Conservation (phyloP, 2,329 filamentous ascomycete genomes). For the Talaromyces sp. region DNA sequence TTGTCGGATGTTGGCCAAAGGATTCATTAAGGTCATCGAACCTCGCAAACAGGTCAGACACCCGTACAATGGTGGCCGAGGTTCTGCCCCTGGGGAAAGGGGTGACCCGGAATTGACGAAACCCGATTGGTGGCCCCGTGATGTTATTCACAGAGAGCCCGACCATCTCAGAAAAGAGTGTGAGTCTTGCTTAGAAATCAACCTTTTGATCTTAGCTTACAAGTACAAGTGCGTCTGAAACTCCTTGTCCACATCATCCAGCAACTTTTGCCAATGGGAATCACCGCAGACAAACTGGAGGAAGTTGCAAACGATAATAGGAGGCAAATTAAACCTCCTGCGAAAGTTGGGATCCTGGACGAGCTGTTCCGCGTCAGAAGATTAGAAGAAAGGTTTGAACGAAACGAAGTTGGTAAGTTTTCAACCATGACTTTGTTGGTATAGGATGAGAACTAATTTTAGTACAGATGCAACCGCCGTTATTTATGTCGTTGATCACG, state of each 20-base stretch:
- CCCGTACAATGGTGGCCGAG: conserved; percentile 45
- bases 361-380: conserved; percentile 38
- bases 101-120: conserved; percentile 41
- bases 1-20: conserved; percentile 41
- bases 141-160: conserved; percentile 45
- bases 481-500: conserved; percentile 34
- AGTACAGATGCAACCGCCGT: conserved; percentile 27
- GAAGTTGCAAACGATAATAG: conserved; percentile 36
- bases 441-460: neutral
- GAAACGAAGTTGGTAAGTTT: conserved; percentile 36
- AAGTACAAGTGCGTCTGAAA: conserved; percentile 12
- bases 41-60: conserved; percentile 45
- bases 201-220: neutral
- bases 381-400: conserved; percentile 36
- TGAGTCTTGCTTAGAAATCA: conserved; percentile 22
- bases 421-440: neutral
- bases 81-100: conserved; percentile 31
- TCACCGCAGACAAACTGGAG: conserved; percentile 35
- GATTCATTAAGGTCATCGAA: conserved; percentile 44
- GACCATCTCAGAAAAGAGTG: conserved; percentile 44
- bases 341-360: conserved; percentile 33
- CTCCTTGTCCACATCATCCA: conserved; percentile 38
- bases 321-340: conserved; percentile 30
- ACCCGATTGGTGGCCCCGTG: conserved; percentile 41
- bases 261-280: conserved; percentile 28